Percentiles rank a stretch among this genome's conserved stretches.
These are phyloP conservation scores for Rosa rugosa DNA, from an alignment of 306 rosid genomes.

Conservation along the genomic window DNA sequence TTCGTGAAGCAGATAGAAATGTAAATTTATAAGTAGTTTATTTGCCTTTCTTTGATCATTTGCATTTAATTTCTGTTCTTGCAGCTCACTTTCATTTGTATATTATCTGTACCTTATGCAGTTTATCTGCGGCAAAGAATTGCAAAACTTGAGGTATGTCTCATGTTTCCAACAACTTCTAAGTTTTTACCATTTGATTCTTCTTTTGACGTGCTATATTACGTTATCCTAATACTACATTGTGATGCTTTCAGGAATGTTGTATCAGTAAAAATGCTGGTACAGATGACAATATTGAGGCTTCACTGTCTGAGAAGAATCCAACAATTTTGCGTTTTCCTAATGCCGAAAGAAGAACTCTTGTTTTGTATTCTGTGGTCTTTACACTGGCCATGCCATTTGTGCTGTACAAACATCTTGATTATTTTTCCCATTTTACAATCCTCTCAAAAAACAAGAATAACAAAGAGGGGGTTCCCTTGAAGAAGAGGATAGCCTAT, in stretches of 20 bases:
- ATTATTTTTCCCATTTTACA: conserved; percentile 60
- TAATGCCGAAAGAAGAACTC: conserved; percentile 53
- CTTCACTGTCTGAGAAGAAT: conserved; percentile 23
- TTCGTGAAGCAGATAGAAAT: no score
- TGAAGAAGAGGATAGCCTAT: conserved; percentile 89
- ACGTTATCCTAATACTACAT: neutral
- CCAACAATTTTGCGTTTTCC: conserved; percentile 31
- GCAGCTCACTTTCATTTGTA: conserved; percentile 67
- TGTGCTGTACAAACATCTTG: conserved; percentile 69
- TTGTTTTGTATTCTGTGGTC: conserved; percentile 67
- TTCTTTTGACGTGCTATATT: conserved; percentile 7
- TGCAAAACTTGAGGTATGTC: conserved; percentile 59
- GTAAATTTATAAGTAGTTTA: neutral
- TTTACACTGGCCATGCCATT: conserved; percentile 65
- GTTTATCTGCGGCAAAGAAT: conserved; percentile 53
- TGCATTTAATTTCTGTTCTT: conserved; percentile 10
- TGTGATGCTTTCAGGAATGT: conserved; percentile 45
- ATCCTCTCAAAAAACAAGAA: conserved; percentile 54
- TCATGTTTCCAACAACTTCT: neutral
- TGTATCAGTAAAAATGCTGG: conserved; percentile 33
- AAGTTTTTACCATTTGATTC: neutral
- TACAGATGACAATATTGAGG: conserved; percentile 25
- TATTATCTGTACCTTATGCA: conserved; percentile 50
- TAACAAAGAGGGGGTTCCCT: conserved; percentile 77
- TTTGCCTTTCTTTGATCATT: neutral